A percentile compares a stretch with the other conserved stretches of the same genome.
Evolutionary conservation across 2,329 filamentous ascomycete species (phyloP).

Genomic region (Exophiala dermatitidis): DNA sequence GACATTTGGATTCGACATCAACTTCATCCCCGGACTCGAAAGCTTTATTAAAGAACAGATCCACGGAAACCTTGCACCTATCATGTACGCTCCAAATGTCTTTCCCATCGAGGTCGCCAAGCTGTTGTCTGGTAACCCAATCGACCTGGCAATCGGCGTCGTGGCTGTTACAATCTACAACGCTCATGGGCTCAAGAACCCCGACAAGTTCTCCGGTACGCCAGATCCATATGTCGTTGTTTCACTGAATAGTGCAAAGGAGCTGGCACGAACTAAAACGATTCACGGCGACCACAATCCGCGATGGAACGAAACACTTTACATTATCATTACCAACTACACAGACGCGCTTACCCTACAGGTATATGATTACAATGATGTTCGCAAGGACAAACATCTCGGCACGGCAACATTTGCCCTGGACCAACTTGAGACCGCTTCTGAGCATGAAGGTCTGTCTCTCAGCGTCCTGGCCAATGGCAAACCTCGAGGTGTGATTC

Average conservation of each 20-base stretch:
- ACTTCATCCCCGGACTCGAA: conserved; percentile 93
- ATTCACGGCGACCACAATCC: conserved; percentile 78
- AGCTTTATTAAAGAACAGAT: conserved; percentile 93
- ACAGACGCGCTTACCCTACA: conserved; percentile 79
- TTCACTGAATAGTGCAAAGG: conserved; percentile 73
- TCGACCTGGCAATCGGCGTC: conserved; percentile 93
- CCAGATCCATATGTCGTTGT: conserved; percentile 84
- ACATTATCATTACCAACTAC: conserved; percentile 86
- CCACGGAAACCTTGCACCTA: conserved; percentile 83
- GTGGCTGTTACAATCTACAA: conserved; percentile 85
- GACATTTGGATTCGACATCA: conserved; percentile 94
- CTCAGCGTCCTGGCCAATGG: conserved; percentile 80
- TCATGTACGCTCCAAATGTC: conserved; percentile 97
- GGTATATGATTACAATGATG: conserved; percentile 89
- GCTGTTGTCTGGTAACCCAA: conserved; percentile 87
- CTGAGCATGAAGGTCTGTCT: conserved; percentile 74
- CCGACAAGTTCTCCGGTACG: conserved; percentile 85
- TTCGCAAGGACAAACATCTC: conserved; percentile 92
- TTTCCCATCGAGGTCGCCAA: conserved; percentile 98
- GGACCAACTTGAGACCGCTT: conserved; percentile 69
- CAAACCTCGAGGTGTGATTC: conserved; percentile 70
- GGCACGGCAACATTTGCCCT: conserved; percentile 78
- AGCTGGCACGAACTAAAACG: conserved; percentile 82
- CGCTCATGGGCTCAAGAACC: conserved; percentile 86
- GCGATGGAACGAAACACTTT: conserved; percentile 93